phyloP scores from a whole-genome alignment of 371 early-diverging fungal species.

The Nosema granulosis region DNA sequence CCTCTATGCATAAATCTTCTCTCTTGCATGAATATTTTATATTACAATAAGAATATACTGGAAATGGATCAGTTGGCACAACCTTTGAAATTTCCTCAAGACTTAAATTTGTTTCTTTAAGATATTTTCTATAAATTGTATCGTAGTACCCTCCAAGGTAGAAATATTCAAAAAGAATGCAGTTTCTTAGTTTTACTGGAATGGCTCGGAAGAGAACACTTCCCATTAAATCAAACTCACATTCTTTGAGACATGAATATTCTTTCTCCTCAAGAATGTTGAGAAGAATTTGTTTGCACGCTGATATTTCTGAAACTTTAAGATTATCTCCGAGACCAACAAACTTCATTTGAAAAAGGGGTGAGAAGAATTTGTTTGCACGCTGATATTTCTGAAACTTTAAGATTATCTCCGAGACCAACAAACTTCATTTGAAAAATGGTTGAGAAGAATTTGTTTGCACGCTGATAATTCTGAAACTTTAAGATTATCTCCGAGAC shows the following conservation, averaged over 20 bases:
- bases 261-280: neutral
- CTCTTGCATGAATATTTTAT: too few relatives aligned
- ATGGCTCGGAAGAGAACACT: neutral
- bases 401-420: neutral
- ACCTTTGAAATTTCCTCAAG: too few relatives aligned
- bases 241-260: neutral
- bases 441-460: neutral
- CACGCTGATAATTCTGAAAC: neutral
- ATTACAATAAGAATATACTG: too few relatives aligned
- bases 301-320: neutral
- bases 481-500: neutral
- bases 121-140: too few relatives aligned
- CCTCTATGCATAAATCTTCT: too few relatives aligned
- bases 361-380: neutral
- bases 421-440: neutral
- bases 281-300: neutral
- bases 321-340: neutral
- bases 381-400: neutral
- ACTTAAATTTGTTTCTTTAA: too few relatives aligned
- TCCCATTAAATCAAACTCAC: neutral
- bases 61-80: too few relatives aligned
- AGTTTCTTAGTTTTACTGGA: neutral
- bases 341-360: neutral
- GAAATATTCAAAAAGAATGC: slow-evolving; percentile 4
- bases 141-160: neutral